Conservation (phyloP, 768 basidiomycete species). For the Agaricus sinodeliciosus region DNA sequence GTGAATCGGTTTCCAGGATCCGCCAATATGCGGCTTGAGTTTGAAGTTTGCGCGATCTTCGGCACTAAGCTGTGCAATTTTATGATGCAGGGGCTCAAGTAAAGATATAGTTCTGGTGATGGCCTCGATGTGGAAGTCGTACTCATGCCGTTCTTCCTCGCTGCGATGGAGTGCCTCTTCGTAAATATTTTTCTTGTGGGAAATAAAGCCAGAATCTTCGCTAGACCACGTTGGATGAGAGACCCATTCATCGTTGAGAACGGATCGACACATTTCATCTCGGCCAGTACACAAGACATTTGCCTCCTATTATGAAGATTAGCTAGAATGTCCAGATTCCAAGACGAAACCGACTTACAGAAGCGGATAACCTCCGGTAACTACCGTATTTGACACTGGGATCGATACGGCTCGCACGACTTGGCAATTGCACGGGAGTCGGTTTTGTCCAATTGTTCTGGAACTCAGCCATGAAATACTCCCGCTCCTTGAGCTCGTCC, state of each 20-base stretch:
- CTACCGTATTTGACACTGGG: slow-evolving; percentile 75
- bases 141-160: slow-evolving; percentile 98
- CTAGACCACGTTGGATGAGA: slow-evolving; percentile 94
- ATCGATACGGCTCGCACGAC: slow-evolving; percentile 56
- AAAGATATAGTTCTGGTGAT: slow-evolving; percentile 85
- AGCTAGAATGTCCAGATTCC: not conserved
- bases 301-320: slow-evolving; percentile 53
- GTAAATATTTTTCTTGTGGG: slow-evolving; percentile 91
- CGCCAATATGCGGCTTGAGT: slow-evolving; percentile 83
- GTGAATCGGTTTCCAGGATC: slow-evolving; percentile 84
- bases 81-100: slow-evolving; percentile 87
- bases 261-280: slow-evolving; percentile 93
- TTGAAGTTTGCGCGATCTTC: slow-evolving; percentile 82
- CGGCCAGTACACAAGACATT: slow-evolving; percentile 89
- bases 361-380: slow-evolving; percentile 77
- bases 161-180: slow-evolving; percentile 95
- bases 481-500: slow-evolving; percentile 67
- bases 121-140: slow-evolving; percentile 97
- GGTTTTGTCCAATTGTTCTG: slow-evolving; percentile 49
- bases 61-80: slow-evolving; percentile 68
- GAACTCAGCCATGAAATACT: slow-evolving; percentile 42
- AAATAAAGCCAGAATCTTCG: slow-evolving; percentile 87
- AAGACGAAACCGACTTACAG: slow-evolving; percentile 42
- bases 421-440: slow-evolving; percentile 31
- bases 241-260: slow-evolving; percentile 98